Conservation (phyloP, 2,329 filamentous ascomycete species). For the Pestalotiopsis sp. region DNA sequence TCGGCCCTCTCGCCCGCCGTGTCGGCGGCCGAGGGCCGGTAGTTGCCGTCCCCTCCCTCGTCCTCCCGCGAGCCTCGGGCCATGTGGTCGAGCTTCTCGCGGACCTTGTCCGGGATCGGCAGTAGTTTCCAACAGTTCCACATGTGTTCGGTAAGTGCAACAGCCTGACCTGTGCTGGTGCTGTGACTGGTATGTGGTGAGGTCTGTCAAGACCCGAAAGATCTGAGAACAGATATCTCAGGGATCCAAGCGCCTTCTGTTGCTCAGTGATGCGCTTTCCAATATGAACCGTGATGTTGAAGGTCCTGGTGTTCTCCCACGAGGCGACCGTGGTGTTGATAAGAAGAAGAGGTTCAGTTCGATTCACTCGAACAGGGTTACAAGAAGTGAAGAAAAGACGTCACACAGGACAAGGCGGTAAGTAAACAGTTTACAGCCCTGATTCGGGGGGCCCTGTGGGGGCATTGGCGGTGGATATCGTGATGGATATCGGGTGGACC, state of each 20-base stretch:
- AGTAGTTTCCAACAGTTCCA: neutral
- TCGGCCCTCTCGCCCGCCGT: neutral
- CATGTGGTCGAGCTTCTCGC: neutral
- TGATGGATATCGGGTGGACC: neutral
- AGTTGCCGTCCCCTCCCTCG: neutral
- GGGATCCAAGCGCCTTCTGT: neutral
- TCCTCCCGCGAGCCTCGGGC: neutral
- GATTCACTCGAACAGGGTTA: neutral
- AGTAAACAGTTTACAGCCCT: neutral
- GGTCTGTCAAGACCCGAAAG: neutral
- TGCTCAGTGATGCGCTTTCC: neutral
- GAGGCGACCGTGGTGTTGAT: neutral
- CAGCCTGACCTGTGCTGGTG: too few relatives aligned
- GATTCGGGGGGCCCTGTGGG: neutral
- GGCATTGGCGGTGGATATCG: neutral
- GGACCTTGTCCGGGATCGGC: neutral
- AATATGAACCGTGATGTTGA: neutral
- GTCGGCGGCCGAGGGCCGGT: neutral
- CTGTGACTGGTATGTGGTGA: too few relatives aligned
- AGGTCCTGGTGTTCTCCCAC: neutral
- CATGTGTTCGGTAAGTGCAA: neutral
- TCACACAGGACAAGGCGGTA: neutral
- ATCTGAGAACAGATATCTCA: neutral
- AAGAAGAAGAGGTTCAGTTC: neutral
- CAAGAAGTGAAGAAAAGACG: neutral